Evolutionary conservation across 352 stramenopile genomes (phyloP), one percentile per base, ranked within the genome.

Genomic region (Phytophthora brassicae): DNA sequence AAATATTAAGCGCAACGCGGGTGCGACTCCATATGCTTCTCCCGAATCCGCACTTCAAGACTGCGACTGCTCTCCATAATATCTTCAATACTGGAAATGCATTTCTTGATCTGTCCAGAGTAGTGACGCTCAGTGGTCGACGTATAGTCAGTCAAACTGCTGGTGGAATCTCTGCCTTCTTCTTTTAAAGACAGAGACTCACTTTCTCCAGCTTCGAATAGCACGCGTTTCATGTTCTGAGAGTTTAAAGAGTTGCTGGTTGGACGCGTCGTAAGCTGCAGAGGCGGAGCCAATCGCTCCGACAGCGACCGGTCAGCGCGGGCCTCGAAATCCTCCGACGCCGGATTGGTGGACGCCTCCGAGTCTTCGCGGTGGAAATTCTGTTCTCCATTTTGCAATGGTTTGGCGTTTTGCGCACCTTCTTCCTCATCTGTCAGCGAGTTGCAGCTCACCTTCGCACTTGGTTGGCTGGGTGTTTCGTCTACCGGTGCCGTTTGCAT

Each of bases 41-140:
- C 68, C 35, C 48, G 58, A 60, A 75, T 64, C 4, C 45, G 47
- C 13, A 17, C 24, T 23, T 67, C 68, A 17, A 70, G 46, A 19
- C 65, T 56, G 35, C 68, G 59, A 31, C 60, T 73, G 46, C 64
- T 70, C 52, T 70, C 59, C 44, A 77, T 26, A 13, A 74, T 60
- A 16, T 63, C 54, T 38, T 74, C 60, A 20, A 77, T 77, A 48
- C 56, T 66, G 49, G 47, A 50, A 13, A 72, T 67, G 56, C 50
- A 62, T 3, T 69, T 43, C 23, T 69, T 74, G 52, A 77, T 77
- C 43, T 68, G 46, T 22, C 54, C 52, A 19, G 63, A 52, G 39
- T 72, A 77, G 17, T 62, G 52, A 19, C 56, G 52, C 33, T 77
- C 65, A 1, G 69, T 51, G 14, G 68, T 71, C 13, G 64, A 73